Evolutionary conservation across 805 yeast species (phyloP), one percentile per base, ranked within the genome.

Genomic region (Sporopachydermia quercuum): DNA sequence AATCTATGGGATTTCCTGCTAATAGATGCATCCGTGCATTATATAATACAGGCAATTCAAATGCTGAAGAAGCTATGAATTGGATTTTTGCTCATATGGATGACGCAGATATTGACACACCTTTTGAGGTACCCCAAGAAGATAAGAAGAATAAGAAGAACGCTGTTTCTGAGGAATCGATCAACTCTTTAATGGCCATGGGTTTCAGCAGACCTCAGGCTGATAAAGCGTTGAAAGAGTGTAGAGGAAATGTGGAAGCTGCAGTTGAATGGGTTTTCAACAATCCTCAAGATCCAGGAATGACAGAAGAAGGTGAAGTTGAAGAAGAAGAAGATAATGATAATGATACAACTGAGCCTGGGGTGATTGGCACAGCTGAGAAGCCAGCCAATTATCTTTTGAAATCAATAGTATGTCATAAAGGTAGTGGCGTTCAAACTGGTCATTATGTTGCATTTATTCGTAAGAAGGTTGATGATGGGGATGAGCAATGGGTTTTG

Each of bases 31-130:
- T 63, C 19, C 72, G 76, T 48, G 95, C 89, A 0, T 62, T 89
- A 27, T 78, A 66, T 48, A 60, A 71, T 15, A 84, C 94, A 0
- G 89, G 85, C 0, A 86, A 86, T 49, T 47, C 56, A 0, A 45
- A 54, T 0, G 49, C 60, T 1, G 96, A 89, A 46, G 66, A 67
- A 4, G 95, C 96, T 0, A 76, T 82, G 81, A 82, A 84, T 49
- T 84, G 96, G 94, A 54, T 91, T 4, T 78, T 91, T 52, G 80
- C 70, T 15, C 94, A 87, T 52, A 74, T 85, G 78, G 96, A 87
- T 16, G 96, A 84, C 55, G 54, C 76, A 1, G 80, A 73, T 49
- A 70, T 87, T 36, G 93, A 87, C 54, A 74, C 60, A 4, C 79
- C 83, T 1, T 65, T 80, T 16, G 58, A 47, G 1, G 50, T 58